These are phyloP conservation scores for Strigomonas culicis DNA, from an alignment of 208 protist genomes.

Conservation along the genomic window DNA sequence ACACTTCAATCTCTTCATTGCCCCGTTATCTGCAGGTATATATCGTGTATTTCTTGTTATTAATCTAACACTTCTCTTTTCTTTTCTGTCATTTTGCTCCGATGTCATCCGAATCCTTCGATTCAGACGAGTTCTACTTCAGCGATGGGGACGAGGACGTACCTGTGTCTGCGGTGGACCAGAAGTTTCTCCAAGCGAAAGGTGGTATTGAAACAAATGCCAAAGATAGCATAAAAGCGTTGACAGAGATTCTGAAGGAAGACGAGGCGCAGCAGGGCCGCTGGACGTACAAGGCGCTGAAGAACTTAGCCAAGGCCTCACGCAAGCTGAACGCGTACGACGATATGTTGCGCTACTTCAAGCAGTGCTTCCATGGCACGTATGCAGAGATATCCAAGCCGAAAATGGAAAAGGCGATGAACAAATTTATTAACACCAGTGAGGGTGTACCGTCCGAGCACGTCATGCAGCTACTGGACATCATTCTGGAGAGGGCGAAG, in stretches of 20 bases:
- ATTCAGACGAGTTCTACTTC: slow-evolving; percentile 30
- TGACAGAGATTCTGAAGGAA: slow-evolving; percentile 74
- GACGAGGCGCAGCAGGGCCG: slow-evolving; percentile 63
- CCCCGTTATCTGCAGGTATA: background rate
- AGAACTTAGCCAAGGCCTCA: slow-evolving; percentile 85
- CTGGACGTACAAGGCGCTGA: slow-evolving; percentile 95
- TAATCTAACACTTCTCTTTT: slow-evolving; percentile 2
- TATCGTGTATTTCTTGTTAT: background rate
- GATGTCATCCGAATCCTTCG: slow-evolving; percentile 21
- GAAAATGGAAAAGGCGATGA: slow-evolving; percentile 72
- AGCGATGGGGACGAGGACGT: slow-evolving; percentile 31
- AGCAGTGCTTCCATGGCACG: slow-evolving; percentile 56
- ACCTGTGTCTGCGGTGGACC: slow-evolving; percentile 63
- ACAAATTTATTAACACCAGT: slow-evolving; percentile 89
- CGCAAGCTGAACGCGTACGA: slow-evolving; percentile 73
- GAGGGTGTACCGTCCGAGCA: slow-evolving; percentile 46
- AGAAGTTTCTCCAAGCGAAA: slow-evolving; percentile 86
- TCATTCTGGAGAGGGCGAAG: slow-evolving; percentile 61
- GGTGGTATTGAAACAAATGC: slow-evolving; percentile 65
- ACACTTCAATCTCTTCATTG: background rate
- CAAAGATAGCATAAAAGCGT: slow-evolving; percentile 56
- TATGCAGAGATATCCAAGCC: slow-evolving; percentile 28
- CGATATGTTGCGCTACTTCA: slow-evolving; percentile 77
- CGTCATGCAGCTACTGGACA: slow-evolving; percentile 51
- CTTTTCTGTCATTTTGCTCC: slow-evolving; percentile 1